phyloP scores from a whole-genome alignment of 139 green algal genomes.

The Ettlia oleoabundans region DNA sequence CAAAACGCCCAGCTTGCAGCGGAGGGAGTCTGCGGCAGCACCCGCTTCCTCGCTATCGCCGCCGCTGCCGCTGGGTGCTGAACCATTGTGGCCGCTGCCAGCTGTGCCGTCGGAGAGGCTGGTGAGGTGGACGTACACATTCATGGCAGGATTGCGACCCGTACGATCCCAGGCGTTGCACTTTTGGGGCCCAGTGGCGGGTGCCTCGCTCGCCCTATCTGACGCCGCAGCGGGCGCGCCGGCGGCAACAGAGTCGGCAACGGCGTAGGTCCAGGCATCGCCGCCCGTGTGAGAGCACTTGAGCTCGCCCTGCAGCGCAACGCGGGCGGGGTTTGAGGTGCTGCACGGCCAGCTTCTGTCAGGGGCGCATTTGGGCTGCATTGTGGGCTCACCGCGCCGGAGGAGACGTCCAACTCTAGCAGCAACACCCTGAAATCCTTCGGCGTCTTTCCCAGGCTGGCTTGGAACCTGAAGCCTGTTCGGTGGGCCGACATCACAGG shows the following conservation, averaged over 20 bases:
- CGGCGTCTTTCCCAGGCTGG: not conserved
- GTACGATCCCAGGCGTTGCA: constrained; percentile 25
- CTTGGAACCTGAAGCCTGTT: not conserved
- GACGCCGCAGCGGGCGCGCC: not conserved
- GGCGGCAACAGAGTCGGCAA: not conserved
- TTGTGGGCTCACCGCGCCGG: not conserved
- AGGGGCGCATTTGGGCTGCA: not conserved
- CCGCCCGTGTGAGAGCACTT: constrained; percentile 1
- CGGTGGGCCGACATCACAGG: no score
- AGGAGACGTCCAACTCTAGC: not conserved
- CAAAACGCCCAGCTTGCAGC: constrained; percentile 25
- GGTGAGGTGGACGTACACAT: constrained; percentile 7
- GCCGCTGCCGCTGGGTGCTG: not conserved
- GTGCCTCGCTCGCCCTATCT: not conserved
- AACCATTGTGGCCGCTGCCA: not conserved
- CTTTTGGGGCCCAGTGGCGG: not conserved
- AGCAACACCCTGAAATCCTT: not conserved
- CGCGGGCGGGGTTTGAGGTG: not conserved
- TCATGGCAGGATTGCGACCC: constrained; percentile 25
- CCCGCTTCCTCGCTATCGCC: not conserved
- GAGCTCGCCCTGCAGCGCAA: not conserved
- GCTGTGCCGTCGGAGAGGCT: not conserved
- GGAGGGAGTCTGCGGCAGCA: not conserved
- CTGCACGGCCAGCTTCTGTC: not conserved
- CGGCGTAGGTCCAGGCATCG: not conserved